Evolutionary conservation across 176 grass and related monocot genomes (phyloP).

Genomic region (Melocanna baccifera): DNA sequence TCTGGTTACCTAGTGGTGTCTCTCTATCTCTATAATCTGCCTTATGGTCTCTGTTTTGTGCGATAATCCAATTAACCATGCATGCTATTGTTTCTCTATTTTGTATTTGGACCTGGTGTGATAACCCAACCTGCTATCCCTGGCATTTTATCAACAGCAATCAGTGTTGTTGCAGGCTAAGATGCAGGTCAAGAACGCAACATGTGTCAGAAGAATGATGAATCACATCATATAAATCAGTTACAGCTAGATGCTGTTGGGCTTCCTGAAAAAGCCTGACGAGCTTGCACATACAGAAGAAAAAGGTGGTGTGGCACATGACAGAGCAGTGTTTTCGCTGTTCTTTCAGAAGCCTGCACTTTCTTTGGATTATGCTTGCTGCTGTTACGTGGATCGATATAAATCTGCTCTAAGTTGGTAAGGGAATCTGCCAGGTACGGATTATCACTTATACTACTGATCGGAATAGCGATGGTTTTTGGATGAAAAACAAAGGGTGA

Average conservation of each 20-base stretch:
- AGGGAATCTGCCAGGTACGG: constrained; percentile 15
- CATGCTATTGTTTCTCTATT: neutral
- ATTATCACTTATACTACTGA: constrained; percentile 1
- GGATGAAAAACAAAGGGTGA: too few species aligned
- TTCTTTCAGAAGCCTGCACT: constrained; percentile 16
- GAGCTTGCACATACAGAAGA: neutral
- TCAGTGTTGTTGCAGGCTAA: neutral
- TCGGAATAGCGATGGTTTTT: too few species aligned
- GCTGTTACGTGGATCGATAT: constrained; percentile 18
- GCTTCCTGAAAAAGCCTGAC: constrained; percentile 18
- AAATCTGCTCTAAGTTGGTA: constrained; percentile 17
- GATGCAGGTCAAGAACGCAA: neutral
- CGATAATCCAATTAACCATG: neutral
- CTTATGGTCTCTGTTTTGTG: neutral
- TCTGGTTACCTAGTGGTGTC: neutral
- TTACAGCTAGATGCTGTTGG: neutral
- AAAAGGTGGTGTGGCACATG: neutral
- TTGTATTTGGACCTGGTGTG: neutral
- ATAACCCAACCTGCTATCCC: neutral
- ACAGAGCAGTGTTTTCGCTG: constrained; percentile 13
- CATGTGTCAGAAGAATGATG: neutral
- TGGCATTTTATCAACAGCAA: neutral
- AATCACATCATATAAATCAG: neutral
- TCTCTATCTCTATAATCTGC: neutral
- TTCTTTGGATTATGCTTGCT: constrained; percentile 13